Percentiles rank a stretch among this genome's conserved stretches.
Evolutionary conservation across 202 grass and related monocot genomes (phyloP).

Genomic region (Cymbopogon flexuosus): DNA sequence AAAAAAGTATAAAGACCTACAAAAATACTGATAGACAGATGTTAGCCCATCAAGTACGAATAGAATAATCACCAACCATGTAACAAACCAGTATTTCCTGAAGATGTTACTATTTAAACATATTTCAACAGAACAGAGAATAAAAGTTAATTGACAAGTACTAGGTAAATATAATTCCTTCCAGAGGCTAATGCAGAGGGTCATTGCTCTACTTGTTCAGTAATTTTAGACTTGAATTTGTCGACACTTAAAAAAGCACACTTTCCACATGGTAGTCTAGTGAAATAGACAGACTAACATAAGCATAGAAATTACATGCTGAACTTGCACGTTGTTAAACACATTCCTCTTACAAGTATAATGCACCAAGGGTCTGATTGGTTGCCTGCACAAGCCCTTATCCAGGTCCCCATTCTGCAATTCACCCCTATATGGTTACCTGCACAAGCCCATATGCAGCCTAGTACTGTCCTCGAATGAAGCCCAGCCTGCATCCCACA

Average conservation of each 20-base stretch:
- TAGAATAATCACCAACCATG: not conserved
- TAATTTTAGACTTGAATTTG: not conserved
- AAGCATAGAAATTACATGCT: not conserved
- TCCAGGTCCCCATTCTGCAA: not conserved
- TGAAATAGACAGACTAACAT: not conserved
- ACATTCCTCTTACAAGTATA: slow-evolving; percentile 11
- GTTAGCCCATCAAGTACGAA: not conserved
- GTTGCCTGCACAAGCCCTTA: not conserved
- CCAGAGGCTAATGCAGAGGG: not conserved
- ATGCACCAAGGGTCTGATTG: not conserved
- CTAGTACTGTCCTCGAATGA: not conserved
- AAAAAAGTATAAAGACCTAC: not conserved
- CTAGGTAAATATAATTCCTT: not conserved
- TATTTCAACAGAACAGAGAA: not conserved
- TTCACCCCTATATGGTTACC: not conserved
- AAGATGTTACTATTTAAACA: not conserved
- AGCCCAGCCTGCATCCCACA: not conserved
- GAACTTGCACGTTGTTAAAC: not conserved
- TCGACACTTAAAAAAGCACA: not conserved
- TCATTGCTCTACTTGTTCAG: not conserved
- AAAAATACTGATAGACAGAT: not conserved
- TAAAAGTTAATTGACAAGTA: not conserved
- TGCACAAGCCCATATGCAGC: not conserved
- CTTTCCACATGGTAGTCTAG: not conserved
- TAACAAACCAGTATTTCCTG: not conserved